A percentile compares a stretch with the other conserved stretches of the same genome.
Evolutionary conservation across 225 moss, liverwort and hornwort species (phyloP).

Genomic region (Asterella californica): DNA sequence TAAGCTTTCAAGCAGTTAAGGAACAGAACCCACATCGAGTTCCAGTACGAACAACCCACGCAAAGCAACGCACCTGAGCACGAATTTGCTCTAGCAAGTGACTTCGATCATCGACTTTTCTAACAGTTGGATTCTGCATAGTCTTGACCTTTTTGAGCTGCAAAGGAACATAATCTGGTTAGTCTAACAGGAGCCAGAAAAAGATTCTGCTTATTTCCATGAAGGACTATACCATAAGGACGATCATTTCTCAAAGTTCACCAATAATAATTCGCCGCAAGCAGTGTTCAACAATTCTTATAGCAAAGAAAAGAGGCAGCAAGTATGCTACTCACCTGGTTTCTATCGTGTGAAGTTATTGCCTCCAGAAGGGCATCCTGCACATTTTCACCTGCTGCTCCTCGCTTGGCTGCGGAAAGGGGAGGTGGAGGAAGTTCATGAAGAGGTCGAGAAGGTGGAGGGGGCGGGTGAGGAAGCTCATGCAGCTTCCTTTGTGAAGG

Average conservation of each 20-base stretch:
- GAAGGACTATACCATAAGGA: too few species aligned
- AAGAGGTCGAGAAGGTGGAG: constrained; percentile 23
- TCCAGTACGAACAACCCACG: background rate
- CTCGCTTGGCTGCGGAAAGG: constrained; percentile 6
- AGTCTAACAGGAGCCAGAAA: background rate
- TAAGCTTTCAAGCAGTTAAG: background rate
- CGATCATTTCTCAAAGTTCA: background rate
- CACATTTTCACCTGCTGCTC: constrained; percentile 19
- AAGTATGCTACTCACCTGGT: constrained; percentile 43
- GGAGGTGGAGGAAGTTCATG: constrained; percentile 27
- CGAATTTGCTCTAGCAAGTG: constrained; percentile 57
- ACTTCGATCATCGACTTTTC: constrained; percentile 42
- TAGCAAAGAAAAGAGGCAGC: constrained; percentile 1
- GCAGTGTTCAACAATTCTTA: background rate
- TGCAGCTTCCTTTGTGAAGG: constrained; percentile 19
- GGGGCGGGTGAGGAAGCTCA: constrained; percentile 34
- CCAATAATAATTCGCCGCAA: background rate
- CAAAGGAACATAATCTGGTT: constrained; percentile 15
- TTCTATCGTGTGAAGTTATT: constrained; percentile 77
- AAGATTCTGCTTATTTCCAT: background rate
- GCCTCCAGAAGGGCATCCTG: constrained; percentile 61
- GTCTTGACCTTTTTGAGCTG: constrained; percentile 76
- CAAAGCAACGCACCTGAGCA: constrained; percentile 41
- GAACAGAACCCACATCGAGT: background rate
- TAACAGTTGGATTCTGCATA: constrained; percentile 46